Percentiles rank a stretch among this genome's conserved stretches.
Evolutionary conservation across 2,329 filamentous ascomycete genomes (phyloP).

Genomic region (Diaporthe batatas): DNA sequence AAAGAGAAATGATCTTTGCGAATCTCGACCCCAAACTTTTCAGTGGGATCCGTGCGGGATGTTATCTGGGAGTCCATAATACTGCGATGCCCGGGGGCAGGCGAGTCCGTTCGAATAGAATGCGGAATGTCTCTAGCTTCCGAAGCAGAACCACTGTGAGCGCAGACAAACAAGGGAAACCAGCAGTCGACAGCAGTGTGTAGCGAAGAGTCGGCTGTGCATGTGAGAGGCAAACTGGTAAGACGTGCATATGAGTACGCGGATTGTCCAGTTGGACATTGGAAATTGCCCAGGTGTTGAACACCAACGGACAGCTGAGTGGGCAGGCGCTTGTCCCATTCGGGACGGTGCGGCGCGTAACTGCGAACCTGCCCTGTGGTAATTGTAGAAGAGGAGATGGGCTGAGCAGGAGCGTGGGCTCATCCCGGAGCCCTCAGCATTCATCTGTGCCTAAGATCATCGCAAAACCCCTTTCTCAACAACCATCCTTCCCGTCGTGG

Average conservation of each 20-base stretch:
- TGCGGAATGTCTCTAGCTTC: background rate
- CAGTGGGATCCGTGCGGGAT: background rate
- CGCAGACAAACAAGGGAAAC: background rate
- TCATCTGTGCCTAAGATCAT: no score
- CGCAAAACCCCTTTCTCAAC: no score
- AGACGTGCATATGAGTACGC: background rate
- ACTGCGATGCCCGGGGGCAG: background rate
- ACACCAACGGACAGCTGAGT: background rate
- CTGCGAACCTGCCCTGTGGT: no score
- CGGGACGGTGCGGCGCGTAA: no score
- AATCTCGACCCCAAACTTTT: slow-evolving; percentile 47
- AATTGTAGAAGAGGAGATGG: no score
- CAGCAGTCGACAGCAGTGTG: background rate
- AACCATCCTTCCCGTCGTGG: no score
- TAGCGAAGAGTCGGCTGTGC: background rate
- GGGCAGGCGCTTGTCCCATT: no score
- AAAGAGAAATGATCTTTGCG: slow-evolving; percentile 51
- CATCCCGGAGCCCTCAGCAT: no score
- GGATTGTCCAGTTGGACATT: no score
- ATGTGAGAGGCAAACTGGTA: background rate
- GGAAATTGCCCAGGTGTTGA: no score
- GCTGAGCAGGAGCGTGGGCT: no score
- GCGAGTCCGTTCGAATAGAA: background rate
- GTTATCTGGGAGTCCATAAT: background rate
- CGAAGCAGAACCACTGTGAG: background rate